phyloP scores from a whole-genome alignment of 495 filamentous ascomycete species.

The Lophiotrema nucula region DNA sequence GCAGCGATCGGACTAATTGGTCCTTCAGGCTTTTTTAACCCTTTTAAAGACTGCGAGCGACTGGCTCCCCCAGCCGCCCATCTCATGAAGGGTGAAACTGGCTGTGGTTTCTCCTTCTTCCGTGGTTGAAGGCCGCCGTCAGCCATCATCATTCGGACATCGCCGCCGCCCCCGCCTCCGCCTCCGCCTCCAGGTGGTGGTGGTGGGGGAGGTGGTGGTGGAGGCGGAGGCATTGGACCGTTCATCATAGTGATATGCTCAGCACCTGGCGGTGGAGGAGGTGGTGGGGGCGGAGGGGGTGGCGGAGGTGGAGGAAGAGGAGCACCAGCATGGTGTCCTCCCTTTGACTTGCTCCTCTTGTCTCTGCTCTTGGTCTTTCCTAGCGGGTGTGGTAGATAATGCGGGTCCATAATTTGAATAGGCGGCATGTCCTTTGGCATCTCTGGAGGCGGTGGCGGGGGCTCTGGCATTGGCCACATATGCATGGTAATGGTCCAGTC shows the following conservation, averaged over 20 bases:
- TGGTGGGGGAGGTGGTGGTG: slow-evolving; percentile 12
- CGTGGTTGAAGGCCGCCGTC: neutral
- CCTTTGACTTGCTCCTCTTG: slow-evolving; percentile 3
- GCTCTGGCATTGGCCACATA: slow-evolving; percentile 87
- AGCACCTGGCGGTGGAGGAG: slow-evolving; percentile 14
- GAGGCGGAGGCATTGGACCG: slow-evolving; percentile 12
- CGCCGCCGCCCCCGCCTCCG: neutral
- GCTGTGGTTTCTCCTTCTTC: neutral
- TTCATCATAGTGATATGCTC: neutral
- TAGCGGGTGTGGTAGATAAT: neutral
- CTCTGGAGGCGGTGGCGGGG: slow-evolving; percentile 40
- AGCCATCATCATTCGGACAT: neutral
- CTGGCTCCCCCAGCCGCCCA: slow-evolving; percentile 30
- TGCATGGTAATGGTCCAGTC: slow-evolving; percentile 93
- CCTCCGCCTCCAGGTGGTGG: neutral
- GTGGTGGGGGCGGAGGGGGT: slow-evolving; percentile 20
- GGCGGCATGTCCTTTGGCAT: slow-evolving; percentile 1
- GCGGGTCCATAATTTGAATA: neutral
- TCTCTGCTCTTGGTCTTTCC: slow-evolving; percentile 5
- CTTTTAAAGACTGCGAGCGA: slow-evolving; percentile 32
- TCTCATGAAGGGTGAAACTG: slow-evolving; percentile 16
- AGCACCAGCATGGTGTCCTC: neutral
- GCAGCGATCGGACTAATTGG: slow-evolving; percentile 13
- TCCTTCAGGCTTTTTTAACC: slow-evolving; percentile 29
- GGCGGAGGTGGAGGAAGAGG: slow-evolving; percentile 10